Evolutionary conservation across 441 rosid species (phyloP).

Genomic region (Gossypium davidsonii): DNA sequence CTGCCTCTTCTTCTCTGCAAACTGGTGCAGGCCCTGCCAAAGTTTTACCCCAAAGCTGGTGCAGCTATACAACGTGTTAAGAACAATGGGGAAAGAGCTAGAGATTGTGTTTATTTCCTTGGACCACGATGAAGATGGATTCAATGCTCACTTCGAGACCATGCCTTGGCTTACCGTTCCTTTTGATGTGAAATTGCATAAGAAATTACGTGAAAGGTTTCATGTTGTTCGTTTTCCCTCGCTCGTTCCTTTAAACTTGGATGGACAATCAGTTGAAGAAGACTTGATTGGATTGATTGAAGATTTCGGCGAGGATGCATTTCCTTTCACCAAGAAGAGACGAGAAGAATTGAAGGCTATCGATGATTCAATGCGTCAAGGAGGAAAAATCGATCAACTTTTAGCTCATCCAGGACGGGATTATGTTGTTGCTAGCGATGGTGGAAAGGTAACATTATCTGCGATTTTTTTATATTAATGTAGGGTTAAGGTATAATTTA

Average conservation of each 20-base stretch:
- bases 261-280: conserved; percentile 38
- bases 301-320: conserved; percentile 69
- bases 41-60: conserved; percentile 54
- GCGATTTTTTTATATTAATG: neutral
- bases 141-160: conserved; percentile 53
- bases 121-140: conserved; percentile 54
- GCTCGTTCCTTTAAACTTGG: conserved; percentile 41
- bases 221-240: conserved; percentile 52
- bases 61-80: conserved; percentile 41
- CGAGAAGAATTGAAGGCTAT: conserved; percentile 52
- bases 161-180: conserved; percentile 87
- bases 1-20: conserved; percentile 75
- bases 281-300: conserved; percentile 55
- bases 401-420: conserved; percentile 44
- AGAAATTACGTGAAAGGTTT: conserved; percentile 36
- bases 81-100: conserved; percentile 38
- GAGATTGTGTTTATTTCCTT: conserved; percentile 68
- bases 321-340: conserved; percentile 62
- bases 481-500: neutral
- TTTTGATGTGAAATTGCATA: conserved; percentile 37
- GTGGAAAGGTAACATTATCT: conserved; percentile 36
- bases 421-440: conserved; percentile 41
- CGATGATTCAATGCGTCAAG: conserved; percentile 48
- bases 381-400: conserved; percentile 56
- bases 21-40: conserved; percentile 83